Percentiles rank a stretch among this genome's conserved stretches.
Conservation (phyloP, 306 rosid species). For the Ziziphus jujuba region DNA sequence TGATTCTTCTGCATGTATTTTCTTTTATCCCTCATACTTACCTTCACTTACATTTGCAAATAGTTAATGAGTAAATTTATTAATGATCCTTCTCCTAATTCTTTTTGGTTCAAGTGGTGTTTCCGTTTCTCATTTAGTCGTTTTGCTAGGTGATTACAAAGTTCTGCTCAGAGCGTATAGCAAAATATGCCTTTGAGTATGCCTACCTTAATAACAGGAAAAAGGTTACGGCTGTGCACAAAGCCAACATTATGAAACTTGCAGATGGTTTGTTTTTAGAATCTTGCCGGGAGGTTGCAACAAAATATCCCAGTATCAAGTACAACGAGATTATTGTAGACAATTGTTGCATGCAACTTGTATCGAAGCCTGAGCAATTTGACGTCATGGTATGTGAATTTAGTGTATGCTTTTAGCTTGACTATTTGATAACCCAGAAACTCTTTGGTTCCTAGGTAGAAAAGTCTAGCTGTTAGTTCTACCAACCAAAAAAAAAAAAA, state of each 20-base stretch:
- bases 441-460: too few relatives aligned
- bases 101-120: not conserved
- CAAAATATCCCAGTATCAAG: conserved; percentile 56
- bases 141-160: conserved; percentile 80
- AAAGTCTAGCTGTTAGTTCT: not conserved
- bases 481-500: too few relatives aligned
- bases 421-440: not conserved
- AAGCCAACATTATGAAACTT: conserved; percentile 93
- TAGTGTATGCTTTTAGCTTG: not conserved
- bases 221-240: conserved; percentile 94
- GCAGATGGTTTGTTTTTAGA: conserved; percentile 92
- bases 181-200: conserved; percentile 90
- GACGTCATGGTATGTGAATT: conserved; percentile 76
- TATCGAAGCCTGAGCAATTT: conserved; percentile 85
- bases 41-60: not conserved
- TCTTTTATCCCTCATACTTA: not conserved
- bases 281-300: conserved; percentile 79
- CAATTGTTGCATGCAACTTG: conserved; percentile 96
- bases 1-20: not conserved
- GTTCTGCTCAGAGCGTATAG: conserved; percentile 89
- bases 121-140: conserved; percentile 27
- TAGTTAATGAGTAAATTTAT: not conserved
- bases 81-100: not conserved
- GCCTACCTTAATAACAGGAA: conserved; percentile 86
- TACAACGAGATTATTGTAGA: conserved; percentile 74